These are phyloP conservation scores for Leishmania turanica DNA, from an alignment of 208 protist species.

Conservation along the genomic window DNA sequence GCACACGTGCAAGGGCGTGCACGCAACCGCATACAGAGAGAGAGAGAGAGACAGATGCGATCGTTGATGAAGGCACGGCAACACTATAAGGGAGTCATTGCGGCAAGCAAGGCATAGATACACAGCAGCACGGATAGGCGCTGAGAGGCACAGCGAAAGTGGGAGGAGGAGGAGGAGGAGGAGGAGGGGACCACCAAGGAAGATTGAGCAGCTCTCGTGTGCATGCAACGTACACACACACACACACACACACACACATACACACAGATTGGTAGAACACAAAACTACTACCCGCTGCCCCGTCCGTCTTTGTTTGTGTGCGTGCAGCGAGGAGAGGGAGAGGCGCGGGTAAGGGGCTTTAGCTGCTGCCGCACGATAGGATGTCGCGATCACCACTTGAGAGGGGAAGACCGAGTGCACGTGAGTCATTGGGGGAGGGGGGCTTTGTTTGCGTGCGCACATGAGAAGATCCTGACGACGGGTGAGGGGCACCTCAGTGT, in stretches of 20 bases:
- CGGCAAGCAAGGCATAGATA: background rate
- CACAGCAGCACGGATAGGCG: background rate
- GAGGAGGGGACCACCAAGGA: background rate
- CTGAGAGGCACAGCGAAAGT: background rate
- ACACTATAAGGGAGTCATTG: background rate
- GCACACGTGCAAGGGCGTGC: background rate
- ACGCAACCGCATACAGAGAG: background rate
- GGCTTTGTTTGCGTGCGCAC: background rate
- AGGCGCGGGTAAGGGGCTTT: background rate
- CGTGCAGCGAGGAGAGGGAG: background rate
- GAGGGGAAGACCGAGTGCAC: background rate
- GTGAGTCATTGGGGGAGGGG: background rate
- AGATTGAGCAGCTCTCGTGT: background rate
- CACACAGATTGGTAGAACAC: background rate
- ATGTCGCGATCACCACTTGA: background rate
- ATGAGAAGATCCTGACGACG: background rate
- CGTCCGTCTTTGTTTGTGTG: background rate
- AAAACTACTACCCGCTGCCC: background rate
- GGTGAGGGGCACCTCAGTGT: background rate
- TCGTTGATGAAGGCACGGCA: too few species aligned
- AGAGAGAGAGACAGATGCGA: too few species aligned
- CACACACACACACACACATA: background rate
- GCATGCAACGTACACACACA: background rate
- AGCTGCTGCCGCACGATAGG: background rate
- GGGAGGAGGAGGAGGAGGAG: too few species aligned